A percentile compares a stretch with the other conserved stretches of the same genome.
These are phyloP conservation scores for Rosa persica DNA, from an alignment of 306 rosid species.

Conservation along the genomic window DNA sequence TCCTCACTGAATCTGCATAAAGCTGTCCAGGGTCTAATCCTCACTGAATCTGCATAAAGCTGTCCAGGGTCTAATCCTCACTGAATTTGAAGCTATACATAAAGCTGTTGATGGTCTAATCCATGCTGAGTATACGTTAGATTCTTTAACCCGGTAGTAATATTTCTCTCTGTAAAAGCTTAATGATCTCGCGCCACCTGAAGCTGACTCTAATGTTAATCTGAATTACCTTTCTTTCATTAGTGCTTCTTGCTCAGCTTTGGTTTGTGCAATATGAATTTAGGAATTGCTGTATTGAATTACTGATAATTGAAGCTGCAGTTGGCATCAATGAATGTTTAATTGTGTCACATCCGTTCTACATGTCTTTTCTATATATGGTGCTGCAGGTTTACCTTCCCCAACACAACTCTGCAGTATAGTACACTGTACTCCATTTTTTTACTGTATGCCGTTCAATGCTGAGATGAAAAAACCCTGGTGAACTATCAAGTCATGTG, in stretches of 20 bases:
- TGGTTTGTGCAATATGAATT: conserved; percentile 6
- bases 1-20: neutral
- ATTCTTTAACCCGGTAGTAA: neutral
- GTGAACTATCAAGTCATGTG: conserved; percentile 22
- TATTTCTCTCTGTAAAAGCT: neutral
- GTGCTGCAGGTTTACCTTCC: neutral
- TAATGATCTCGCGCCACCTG: conserved; percentile 4
- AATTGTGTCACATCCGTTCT: neutral
- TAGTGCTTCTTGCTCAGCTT: neutral
- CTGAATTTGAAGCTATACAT: neutral
- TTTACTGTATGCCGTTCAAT: conserved; percentile 13
- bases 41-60: neutral
- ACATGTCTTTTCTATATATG: neutral
- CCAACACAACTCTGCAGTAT: conserved; percentile 3
- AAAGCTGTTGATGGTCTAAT: conserved; percentile 11
- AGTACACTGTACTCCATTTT: neutral
- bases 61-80: neutral
- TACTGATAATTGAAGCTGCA: conserved; percentile 1
- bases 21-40: neutral
- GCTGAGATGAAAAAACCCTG: conserved; percentile 14
- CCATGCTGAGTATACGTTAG: neutral
- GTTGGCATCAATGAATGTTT: neutral
- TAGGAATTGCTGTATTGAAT: conserved; percentile 3
- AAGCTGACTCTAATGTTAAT: neutral
- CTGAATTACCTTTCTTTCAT: conserved; percentile 4